phyloP scores from a whole-genome alignment of 2,329 filamentous ascomycete genomes.

The Pseudogymnoascus sp. region DNA sequence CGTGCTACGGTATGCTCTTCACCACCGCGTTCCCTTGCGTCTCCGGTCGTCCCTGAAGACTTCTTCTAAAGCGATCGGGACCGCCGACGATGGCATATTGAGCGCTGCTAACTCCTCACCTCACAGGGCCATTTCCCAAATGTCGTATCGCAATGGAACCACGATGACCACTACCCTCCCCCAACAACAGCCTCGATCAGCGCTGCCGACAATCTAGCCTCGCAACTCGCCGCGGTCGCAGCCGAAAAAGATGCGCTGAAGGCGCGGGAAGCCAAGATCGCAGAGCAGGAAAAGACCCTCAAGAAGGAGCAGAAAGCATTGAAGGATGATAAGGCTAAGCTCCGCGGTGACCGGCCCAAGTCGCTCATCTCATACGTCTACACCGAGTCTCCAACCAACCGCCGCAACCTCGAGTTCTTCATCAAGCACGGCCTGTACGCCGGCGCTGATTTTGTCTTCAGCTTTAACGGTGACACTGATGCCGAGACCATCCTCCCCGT shows the following conservation, averaged over 20 bases:
- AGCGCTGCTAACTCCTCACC: not conserved
- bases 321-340: not conserved
- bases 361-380: slow-evolving; percentile 13
- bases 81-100: not conserved
- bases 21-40: not conserved
- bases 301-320: not conserved
- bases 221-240: not conserved
- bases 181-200: not conserved
- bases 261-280: not conserved
- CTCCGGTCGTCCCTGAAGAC: not conserved
- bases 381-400: slow-evolving; percentile 5
- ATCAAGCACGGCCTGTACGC: slow-evolving; percentile 9
- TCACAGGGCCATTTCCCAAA: slow-evolving; percentile 2
- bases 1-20: not conserved
- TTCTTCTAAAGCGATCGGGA: not conserved
- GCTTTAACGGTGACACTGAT: slow-evolving; percentile 10
- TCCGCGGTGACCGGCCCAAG: not conserved
- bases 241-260: not conserved
- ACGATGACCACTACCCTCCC: not conserved
- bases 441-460: slow-evolving; percentile 10
- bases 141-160: slow-evolving; percentile 4
- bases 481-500: not conserved
- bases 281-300: not conserved
- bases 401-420: slow-evolving; percentile 11
- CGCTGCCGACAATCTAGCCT: not conserved